Evolutionary conservation across 768 basidiomycete genomes (phyloP).

Genomic region (Asterophora lycoperdoides): DNA sequence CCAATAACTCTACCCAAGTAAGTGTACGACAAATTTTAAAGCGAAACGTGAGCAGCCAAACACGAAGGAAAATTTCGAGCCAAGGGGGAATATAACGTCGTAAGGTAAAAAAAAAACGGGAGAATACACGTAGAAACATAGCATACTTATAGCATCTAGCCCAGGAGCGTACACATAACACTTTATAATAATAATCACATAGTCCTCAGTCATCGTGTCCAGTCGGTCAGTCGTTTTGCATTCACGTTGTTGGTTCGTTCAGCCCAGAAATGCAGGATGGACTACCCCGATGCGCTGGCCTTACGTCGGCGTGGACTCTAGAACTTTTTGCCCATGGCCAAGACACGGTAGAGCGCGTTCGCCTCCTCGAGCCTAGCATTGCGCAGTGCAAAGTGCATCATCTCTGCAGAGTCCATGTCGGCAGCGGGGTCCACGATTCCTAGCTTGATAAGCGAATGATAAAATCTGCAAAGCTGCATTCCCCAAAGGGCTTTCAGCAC

Average conservation of each 20-base stretch:
- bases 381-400: conserved; percentile 71
- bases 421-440: conserved; percentile 55
- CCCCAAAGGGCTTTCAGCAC: neutral
- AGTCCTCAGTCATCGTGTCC: conserved; percentile 6
- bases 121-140: conserved; percentile 17
- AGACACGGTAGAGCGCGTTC: conserved; percentile 61
- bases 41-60: too few relatives aligned
- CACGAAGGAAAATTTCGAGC: too few relatives aligned
- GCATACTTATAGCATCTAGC: conserved; percentile 14
- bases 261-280: neutral
- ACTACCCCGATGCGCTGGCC: too few relatives aligned
- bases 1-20: too few relatives aligned
- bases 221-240: conserved; percentile 1
- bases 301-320: too few relatives aligned
- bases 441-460: conserved; percentile 62
- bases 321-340: conserved; percentile 42
- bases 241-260: neutral
- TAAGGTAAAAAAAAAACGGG: neutral
- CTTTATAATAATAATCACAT: conserved; percentile 12
- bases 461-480: conserved; percentile 70
- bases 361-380: conserved; percentile 76
- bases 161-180: neutral
- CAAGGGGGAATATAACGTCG: neutral
- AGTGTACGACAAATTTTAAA: too few relatives aligned
- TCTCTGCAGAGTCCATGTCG: conserved; percentile 73